Conservation (phyloP, 2,329 filamentous ascomycete genomes). For the Fusarium sp. region DNA sequence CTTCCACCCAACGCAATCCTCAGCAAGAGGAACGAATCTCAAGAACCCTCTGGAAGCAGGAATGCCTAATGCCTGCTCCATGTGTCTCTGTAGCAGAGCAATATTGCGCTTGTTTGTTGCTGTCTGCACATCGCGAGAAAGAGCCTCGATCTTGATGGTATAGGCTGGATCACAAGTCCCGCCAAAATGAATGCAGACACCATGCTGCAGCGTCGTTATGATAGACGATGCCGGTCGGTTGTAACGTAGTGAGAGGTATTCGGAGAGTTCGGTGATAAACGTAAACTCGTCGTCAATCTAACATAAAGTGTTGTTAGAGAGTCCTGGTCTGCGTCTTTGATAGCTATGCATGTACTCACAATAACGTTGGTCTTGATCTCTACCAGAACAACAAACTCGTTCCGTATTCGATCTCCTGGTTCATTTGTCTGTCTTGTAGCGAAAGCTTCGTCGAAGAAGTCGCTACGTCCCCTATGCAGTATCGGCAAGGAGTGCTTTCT, state of each 20-base stretch:
- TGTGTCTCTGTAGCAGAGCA: slow-evolving; percentile 78
- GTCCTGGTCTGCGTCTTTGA: not conserved
- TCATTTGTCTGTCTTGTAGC: slow-evolving; percentile 37
- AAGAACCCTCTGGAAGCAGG: slow-evolving; percentile 74
- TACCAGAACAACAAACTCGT: slow-evolving; percentile 69
- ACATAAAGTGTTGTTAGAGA: slow-evolving; percentile 5
- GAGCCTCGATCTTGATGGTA: slow-evolving; percentile 76
- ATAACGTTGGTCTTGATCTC: slow-evolving; percentile 55
- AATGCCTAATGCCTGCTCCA: slow-evolving; percentile 77
- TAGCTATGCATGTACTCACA: slow-evolving; percentile 30
- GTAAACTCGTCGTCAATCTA: slow-evolving; percentile 80
- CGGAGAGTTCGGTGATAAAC: slow-evolving; percentile 78
- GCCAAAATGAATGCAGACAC: slow-evolving; percentile 78
- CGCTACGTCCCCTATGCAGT: slow-evolving; percentile 36
- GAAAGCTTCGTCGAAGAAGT: slow-evolving; percentile 61
- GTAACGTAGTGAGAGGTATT: slow-evolving; percentile 79
- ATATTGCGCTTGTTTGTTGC: slow-evolving; percentile 85
- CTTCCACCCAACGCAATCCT: slow-evolving; percentile 77
- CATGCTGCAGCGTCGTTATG: slow-evolving; percentile 80
- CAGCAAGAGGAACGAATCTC: slow-evolving; percentile 74
- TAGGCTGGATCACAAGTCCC: slow-evolving; percentile 84
- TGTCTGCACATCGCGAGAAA: slow-evolving; percentile 75
- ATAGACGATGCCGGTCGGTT: slow-evolving; percentile 78
- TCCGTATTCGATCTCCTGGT: slow-evolving; percentile 59
- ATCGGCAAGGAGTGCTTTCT: slow-evolving; percentile 38